A percentile compares a stretch with the other conserved stretches of the same genome.
These are phyloP conservation scores for Amauroascus niger DNA, from an alignment of 2,329 filamentous ascomycete species.

Conservation along the genomic window DNA sequence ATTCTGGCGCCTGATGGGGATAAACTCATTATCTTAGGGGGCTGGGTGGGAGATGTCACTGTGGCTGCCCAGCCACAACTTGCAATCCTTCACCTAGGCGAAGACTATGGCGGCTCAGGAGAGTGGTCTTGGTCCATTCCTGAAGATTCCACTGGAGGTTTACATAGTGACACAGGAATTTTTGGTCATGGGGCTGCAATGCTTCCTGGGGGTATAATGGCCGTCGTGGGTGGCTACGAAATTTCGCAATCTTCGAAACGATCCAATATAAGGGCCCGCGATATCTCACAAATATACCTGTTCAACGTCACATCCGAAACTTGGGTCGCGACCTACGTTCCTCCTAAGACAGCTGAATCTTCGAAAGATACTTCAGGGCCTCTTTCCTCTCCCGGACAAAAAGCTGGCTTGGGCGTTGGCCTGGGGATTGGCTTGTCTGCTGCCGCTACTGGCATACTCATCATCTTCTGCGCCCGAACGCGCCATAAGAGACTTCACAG, in stretches of 20 bases:
- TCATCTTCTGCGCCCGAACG: conserved; percentile 44
- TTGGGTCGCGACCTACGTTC: conserved; percentile 50
- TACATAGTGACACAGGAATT: conserved; percentile 40
- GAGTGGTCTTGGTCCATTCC: conserved; percentile 40
- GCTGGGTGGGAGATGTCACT: conserved; percentile 77
- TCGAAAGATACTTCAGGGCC: conserved; percentile 16
- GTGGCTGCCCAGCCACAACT: conserved; percentile 74
- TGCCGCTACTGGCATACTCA: conserved; percentile 40
- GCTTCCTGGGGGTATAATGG: conserved; percentile 53
- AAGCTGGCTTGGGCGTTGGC: conserved; percentile 54
- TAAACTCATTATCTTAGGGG: conserved; percentile 70
- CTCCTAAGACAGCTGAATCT: conserved; percentile 30
- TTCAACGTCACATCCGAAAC: conserved; percentile 53
- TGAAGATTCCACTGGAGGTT: conserved; percentile 30
- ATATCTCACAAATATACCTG: conserved; percentile 44
- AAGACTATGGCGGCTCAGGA: conserved; percentile 53
- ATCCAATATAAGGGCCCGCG: conserved; percentile 22
- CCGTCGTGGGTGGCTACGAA: conserved; percentile 50
- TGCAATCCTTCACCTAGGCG: conserved; percentile 63
- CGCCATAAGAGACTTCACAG: conserved; percentile 29
- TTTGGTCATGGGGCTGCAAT: conserved; percentile 54
- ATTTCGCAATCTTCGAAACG: conserved; percentile 40
- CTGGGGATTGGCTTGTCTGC: conserved; percentile 54
- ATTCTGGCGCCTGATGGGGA: conserved; percentile 69
- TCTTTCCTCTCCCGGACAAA: conserved; percentile 32